These are phyloP conservation scores for Boletales sp. DNA, from an alignment of 768 basidiomycete genomes.

Conservation along the genomic window DNA sequence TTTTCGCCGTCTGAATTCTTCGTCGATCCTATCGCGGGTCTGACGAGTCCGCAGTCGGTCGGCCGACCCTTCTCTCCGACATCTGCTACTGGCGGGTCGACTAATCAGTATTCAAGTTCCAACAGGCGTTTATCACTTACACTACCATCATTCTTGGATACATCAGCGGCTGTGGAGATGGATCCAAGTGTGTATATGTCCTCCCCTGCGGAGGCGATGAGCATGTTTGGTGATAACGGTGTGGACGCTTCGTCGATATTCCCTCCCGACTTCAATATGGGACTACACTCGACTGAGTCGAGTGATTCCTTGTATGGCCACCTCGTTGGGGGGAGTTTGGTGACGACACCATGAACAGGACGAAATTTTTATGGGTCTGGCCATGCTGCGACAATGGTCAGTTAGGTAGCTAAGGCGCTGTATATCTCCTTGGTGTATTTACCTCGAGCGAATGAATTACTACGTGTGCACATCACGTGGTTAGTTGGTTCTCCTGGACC, in stretches of 20 bases:
- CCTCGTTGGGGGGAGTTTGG: slow-evolving; percentile 18
- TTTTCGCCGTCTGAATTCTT: slow-evolving; percentile 67
- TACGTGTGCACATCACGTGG: slow-evolving; percentile 7
- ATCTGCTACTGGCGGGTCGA: slow-evolving; percentile 9
- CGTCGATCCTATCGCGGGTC: slow-evolving; percentile 37
- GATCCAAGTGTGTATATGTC: slow-evolving; percentile 53
- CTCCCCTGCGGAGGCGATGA: slow-evolving; percentile 54
- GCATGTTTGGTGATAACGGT: slow-evolving; percentile 47
- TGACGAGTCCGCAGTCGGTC: slow-evolving; percentile 23
- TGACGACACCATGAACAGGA: slow-evolving; percentile 24
- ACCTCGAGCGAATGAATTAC: not conserved
- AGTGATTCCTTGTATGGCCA: slow-evolving; percentile 29
- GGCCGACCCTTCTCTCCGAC: slow-evolving; percentile 21
- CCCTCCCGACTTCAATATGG: slow-evolving; percentile 27
- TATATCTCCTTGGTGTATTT: slow-evolving; percentile 1
- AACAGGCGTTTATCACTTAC: slow-evolving; percentile 22
- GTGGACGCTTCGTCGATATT: slow-evolving; percentile 37
- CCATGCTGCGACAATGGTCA: slow-evolving; percentile 1
- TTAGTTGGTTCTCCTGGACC: not conserved
- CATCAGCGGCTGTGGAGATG: slow-evolving; percentile 41
- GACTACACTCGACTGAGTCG: slow-evolving; percentile 23
- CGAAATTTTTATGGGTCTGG: not conserved
- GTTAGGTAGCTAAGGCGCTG: slow-evolving; percentile 10
- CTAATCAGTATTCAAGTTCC: slow-evolving; percentile 23
- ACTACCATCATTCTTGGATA: slow-evolving; percentile 27